phyloP scores from a whole-genome alignment of 2,329 filamentous ascomycete species.

The Neopestalotiopsis sp. region DNA sequence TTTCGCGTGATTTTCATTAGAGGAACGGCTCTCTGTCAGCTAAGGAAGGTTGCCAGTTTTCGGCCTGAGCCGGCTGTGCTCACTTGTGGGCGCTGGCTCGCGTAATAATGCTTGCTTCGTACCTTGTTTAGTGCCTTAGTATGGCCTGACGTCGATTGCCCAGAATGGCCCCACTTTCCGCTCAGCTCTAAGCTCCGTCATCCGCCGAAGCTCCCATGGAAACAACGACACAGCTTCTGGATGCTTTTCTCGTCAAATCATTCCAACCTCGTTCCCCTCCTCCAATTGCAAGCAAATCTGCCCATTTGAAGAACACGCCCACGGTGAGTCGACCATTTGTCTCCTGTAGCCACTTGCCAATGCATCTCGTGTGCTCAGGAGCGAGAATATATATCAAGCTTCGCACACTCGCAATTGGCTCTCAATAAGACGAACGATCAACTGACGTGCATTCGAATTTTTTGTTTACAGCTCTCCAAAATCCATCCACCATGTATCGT shows the following conservation, averaged over 20 bases:
- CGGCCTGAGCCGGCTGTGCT: neutral
- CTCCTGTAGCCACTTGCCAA: neutral
- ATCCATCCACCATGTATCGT: slow-evolving; percentile 66
- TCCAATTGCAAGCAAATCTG: neutral
- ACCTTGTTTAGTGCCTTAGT: neutral
- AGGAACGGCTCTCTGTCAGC: neutral
- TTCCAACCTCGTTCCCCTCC: neutral
- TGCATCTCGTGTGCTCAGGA: neutral
- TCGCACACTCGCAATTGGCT: neutral
- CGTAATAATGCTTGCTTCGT: neutral
- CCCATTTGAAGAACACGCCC: neutral
- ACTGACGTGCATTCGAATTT: neutral
- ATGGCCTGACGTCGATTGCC: slow-evolving; percentile 16
- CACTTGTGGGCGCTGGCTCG: neutral
- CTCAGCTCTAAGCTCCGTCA: slow-evolving; percentile 14
- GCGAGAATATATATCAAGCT: neutral
- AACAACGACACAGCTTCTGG: slow-evolving; percentile 10
- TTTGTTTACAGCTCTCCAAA: slow-evolving; percentile 5
- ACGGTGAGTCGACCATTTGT: neutral
- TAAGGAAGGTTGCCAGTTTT: neutral
- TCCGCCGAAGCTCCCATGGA: slow-evolving; percentile 10
- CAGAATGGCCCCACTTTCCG: slow-evolving; percentile 12
- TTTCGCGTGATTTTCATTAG: neutral
- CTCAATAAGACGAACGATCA: neutral
- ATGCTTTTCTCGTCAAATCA: neutral